Percentiles rank a stretch among this genome's conserved stretches.
These are phyloP conservation scores for Chalaropsis thielavioides DNA, from an alignment of 2,329 filamentous ascomycete species.

Conservation along the genomic window DNA sequence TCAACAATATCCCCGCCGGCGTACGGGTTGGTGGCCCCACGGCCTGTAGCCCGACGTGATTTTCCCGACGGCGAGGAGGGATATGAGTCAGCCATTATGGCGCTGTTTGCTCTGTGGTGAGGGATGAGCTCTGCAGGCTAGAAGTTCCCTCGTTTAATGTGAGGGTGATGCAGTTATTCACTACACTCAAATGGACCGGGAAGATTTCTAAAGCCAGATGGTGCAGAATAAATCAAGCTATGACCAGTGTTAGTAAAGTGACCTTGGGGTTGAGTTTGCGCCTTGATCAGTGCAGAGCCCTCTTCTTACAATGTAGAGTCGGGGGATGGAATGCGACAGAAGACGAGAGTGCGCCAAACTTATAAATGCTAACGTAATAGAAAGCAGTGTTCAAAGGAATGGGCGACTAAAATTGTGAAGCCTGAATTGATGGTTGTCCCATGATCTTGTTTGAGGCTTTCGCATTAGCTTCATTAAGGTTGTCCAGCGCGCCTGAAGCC, in stretches of 20 bases:
- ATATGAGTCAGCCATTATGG: constrained; percentile 4
- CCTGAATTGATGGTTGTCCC: too few relatives aligned
- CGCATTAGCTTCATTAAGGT: not conserved
- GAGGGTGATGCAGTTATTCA: not conserved
- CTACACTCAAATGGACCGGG: not conserved
- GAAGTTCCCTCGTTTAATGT: not conserved
- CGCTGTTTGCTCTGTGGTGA: not conserved
- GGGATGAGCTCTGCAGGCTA: not conserved
- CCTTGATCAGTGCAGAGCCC: not conserved
- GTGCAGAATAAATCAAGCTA: not conserved
- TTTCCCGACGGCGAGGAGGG: constrained; percentile 23
- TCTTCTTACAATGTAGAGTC: not conserved
- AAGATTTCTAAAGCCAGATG: not conserved
- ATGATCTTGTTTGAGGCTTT: too few relatives aligned
- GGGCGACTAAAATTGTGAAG: too few relatives aligned
- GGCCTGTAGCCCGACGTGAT: constrained; percentile 27
- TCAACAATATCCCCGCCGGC: constrained; percentile 34
- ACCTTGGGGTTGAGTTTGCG: not conserved
- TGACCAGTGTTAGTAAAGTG: not conserved
- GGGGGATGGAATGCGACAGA: not conserved
- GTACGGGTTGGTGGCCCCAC: constrained; percentile 4
- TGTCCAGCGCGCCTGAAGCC: not conserved
- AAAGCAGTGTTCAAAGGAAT: not conserved
- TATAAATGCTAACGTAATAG: not conserved
- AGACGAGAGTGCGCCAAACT: not conserved